phyloP scores from a whole-genome alignment of 352 stramenopile genomes.

The Phytopythium sindhum region DNA sequence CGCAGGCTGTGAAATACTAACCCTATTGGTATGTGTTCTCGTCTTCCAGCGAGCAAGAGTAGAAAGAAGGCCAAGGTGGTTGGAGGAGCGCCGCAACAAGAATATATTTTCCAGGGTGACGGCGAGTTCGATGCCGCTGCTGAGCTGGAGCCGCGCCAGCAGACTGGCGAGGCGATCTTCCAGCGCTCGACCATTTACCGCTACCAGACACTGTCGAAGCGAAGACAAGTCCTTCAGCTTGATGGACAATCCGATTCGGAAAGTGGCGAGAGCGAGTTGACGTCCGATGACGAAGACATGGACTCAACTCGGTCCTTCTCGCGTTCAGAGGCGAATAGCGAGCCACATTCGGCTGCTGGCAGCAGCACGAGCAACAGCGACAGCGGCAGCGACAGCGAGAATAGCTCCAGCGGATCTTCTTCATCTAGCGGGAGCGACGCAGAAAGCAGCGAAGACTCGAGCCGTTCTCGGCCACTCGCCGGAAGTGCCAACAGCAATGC shows the following conservation, averaged over 20 bases:
- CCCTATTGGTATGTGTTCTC: not conserved
- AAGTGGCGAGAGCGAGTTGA: conserved; percentile 42
- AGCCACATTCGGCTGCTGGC: conserved; percentile 34
- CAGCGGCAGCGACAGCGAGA: conserved; percentile 50
- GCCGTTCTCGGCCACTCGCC: not conserved
- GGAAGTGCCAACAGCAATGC: not conserved
- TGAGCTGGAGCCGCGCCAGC: not conserved
- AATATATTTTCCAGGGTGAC: conserved; percentile 45
- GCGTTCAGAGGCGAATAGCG: conserved; percentile 31
- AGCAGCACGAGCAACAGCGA: conserved; percentile 45
- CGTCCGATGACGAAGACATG: conserved; percentile 50
- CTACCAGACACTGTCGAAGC: conserved; percentile 16
- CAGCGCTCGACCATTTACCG: conserved; percentile 27
- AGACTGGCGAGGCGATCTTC: conserved; percentile 30
- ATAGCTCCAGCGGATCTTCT: conserved; percentile 32
- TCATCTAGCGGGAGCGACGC: conserved; percentile 28
- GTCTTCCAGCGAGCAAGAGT: conserved; percentile 4
- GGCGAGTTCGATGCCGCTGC: conserved; percentile 29
- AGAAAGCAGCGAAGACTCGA: conserved; percentile 20
- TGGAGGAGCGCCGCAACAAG: conserved; percentile 4
- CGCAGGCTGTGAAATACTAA: not conserved
- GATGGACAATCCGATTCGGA: conserved; percentile 62
- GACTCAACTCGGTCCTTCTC: conserved; percentile 29
- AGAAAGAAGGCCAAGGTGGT: conserved; percentile 24
- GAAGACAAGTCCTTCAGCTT: conserved; percentile 28